Base-by-base conservation (phyloP, 1,284 basidiomycete species). In the Cutaneotrichosporon spelunceum region DNA sequence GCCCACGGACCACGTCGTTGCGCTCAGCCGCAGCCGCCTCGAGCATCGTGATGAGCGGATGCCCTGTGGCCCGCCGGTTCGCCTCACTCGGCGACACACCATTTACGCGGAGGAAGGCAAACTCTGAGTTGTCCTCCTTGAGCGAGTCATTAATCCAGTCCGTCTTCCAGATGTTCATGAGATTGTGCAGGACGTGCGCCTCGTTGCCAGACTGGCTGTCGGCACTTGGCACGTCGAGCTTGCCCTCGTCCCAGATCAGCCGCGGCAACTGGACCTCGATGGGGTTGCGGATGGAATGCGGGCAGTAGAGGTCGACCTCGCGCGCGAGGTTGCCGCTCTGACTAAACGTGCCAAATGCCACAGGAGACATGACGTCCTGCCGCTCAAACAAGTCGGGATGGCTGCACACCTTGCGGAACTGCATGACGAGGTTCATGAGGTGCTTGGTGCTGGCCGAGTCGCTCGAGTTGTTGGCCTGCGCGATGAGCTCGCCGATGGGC, bases 381-480 rank as follows among this genome's bases (percentile, higher is more conserved):
- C 96, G 88, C 78, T 99, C 94, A 73, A 99, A 99, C 48, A 99
- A 84, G 77, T 99, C 96, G 0, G 96, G 96, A 72, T 99, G 96
- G 72, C 98, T 99, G 84, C 95, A 99, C 66, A 98, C 93, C 83
- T 99, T 99, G 69, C 96, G 88, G 84, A 99, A 99, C 79, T 99
- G 96, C 96, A 99, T 99, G 67, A 99, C 95, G 66, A 99, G 84
- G 80, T 99, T 99, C 95, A 99, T 98, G 61, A 99, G 82, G 24
- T 92, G 92, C 69, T 78, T 79, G 47, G 75, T 67, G 24, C 67
- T 68, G 5, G 64, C 62, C 23, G 68, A 59, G 68, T 93, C 91
- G 29, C 87, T 90, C 72, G 98, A 92, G 67, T 90, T 91, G 23
- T 90, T 88, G 14, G 95, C 94, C 76, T 95, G 93, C 72, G 91